Conservation (phyloP, 371 early-diverging fungal species). For the Syncephalis fuscata region DNA sequence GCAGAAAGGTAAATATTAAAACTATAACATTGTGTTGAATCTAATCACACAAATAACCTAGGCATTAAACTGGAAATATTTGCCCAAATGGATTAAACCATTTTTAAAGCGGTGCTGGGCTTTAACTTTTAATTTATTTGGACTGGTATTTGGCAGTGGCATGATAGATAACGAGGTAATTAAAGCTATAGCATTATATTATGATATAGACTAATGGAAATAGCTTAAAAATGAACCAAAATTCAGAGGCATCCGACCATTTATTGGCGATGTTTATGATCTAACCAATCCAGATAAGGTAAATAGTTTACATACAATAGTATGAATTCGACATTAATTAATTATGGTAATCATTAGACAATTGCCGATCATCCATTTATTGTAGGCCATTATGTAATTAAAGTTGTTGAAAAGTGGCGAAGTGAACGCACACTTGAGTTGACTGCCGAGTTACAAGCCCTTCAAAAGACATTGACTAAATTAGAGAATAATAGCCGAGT, state of each 20-base stretch:
- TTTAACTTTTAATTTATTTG: slow-evolving; percentile 2
- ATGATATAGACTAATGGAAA: too few species aligned
- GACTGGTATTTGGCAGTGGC: slow-evolving; percentile 5
- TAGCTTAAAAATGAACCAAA: neutral
- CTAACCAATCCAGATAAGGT: slow-evolving; percentile 6
- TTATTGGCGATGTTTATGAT: slow-evolving; percentile 3
- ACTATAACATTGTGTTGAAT: neutral
- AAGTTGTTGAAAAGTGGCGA: slow-evolving; percentile 5
- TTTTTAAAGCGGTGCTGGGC: slow-evolving; percentile 1
- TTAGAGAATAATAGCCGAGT: too few species aligned
- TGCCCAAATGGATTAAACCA: slow-evolving; percentile 3
- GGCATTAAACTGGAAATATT: slow-evolving; percentile 1
- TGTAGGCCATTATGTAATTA: slow-evolving; percentile 5
- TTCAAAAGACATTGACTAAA: too few species aligned
- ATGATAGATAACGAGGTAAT: slow-evolving; percentile 3
- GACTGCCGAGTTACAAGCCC: too few species aligned
- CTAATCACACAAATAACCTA: neutral
- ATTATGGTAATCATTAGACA: neutral
- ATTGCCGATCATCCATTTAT: slow-evolving; percentile 7
- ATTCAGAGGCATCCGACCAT: slow-evolving; percentile 2
- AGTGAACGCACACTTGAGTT: neutral
- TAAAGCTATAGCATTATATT: neutral
- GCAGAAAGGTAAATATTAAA: neutral
- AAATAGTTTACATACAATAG: neutral
- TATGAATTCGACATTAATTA: neutral